Evolutionary conservation across 495 filamentous ascomycete genomes (phyloP).

Genomic region (Corynascus novoguineensis): DNA sequence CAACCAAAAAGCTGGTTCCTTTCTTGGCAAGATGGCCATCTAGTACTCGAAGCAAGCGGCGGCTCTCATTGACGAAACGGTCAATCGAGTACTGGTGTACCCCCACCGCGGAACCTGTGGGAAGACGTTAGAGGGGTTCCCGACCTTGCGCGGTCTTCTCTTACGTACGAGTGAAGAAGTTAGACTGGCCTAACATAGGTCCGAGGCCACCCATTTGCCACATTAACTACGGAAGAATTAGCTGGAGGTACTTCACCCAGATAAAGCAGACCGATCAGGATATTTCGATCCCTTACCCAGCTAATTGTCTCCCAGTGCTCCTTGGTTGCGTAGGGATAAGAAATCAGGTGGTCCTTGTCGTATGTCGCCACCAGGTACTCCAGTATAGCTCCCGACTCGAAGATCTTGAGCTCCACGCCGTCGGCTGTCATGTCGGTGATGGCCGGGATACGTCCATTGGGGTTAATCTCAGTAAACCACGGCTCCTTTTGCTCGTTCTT

Average conservation of each 20-base stretch:
- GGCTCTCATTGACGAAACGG: not conserved
- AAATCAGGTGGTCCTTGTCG: not conserved
- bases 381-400: not conserved
- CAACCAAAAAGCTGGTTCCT: not conserved
- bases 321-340: not conserved
- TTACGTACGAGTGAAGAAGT: not conserved
- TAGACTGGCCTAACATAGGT: not conserved
- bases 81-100: not conserved
- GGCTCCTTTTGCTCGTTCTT: not conserved
- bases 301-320: not conserved
- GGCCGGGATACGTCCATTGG: not conserved
- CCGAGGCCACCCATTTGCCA: not conserved
- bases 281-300: not conserved
- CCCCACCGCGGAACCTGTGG: not conserved
- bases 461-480: not conserved
- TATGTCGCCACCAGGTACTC: not conserved
- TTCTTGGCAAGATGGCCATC: not conserved
- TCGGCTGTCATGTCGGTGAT: not conserved
- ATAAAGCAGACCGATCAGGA: too few species aligned
- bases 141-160: not conserved
- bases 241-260: not conserved
- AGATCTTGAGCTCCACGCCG: not conserved
- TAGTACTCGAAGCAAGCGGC: not conserved
- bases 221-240: not conserved
- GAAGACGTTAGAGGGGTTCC: not conserved